Base-by-base conservation (phyloP, 805 yeast species). In the Kregervanrija fluxuum region DNA sequence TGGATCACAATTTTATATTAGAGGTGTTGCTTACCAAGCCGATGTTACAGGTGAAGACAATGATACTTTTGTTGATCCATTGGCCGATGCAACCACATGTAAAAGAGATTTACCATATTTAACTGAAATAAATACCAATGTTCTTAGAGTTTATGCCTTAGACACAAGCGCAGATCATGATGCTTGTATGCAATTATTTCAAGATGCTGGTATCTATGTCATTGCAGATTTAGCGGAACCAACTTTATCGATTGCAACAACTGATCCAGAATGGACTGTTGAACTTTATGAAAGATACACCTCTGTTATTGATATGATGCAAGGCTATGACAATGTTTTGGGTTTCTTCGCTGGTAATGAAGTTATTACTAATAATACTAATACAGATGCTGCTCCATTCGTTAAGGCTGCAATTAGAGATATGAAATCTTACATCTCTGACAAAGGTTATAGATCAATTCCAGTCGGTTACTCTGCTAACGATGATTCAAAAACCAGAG, bases 271-370 rank as follows among this genome's bases (percentile, higher is more conserved):
- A 40, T 85, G 91, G 91, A 69, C 69, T 56, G 58, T 78, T 37
- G 81, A 73, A 3, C 67, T 83, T 52, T 81, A 69, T 62, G 66
- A 77, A 43, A 77, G 90, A 70, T 85, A 85, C 69, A 79, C 82
- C 43, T 56, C 71, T 5, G 86, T 84, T 42, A 79, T 85, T 54
- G 91, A 85, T 61, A 62, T 66, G 56, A 79, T 85, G 73, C 76
- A 76, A 47, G 71, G 75, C 60, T 84, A 83, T 65, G 74, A 85
- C 57, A 85, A 84, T 63, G 73, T 82, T 42, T 69, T 85, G 53
- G 93, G 93, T 56, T 85, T 84, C 74, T 84, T 84, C 63, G 91
- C 91, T 40, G 91, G 91, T 73, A 85, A 85, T 61, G 91, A 85
- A 73, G 91, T 85, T 50, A 75, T 88, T 57, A 83, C 84, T 66